Base-by-base conservation (phyloP, 2,329 filamentous ascomycete species). In the Basipetospora chlamydospora region DNA sequence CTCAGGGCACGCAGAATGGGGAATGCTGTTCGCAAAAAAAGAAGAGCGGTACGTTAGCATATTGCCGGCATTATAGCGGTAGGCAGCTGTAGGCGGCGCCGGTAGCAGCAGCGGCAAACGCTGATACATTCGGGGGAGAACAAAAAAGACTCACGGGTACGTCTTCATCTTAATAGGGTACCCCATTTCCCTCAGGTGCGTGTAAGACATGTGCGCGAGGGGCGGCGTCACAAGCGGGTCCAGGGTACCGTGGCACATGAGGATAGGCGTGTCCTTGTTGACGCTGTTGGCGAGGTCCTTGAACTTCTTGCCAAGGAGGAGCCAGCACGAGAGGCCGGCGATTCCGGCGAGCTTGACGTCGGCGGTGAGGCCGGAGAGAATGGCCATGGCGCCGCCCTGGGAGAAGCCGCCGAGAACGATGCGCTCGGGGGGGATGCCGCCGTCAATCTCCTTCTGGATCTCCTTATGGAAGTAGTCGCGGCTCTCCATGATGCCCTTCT, bases 381-480 rank as follows among this genome's bases (percentile, higher is more conserved):
- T 58, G 15, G 84, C 75, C 67, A 95, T 85, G 39, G 86, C 86
- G 36, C 84, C 88, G 41, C 88, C 88, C 58, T 96, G 75, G 17
- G 76, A 82, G 64, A 88, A 90, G 28, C 83, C 82, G 23, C 83
- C 88, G 6, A 96, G 60, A 13, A 96, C 73, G 49, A 98, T 86
- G 37, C 87, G 80, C 40, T 82, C 74, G 0, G 84, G 66, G 1
- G 83, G 73, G 46, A 95, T 90, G 41, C 86, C 86, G 38, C 77
- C 70, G 38, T 80, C 73, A 38, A 93, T 74, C 59, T 95, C 85
- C 42, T 74, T 63, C 50, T 84, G 74, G 56, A 96, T 82, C 36
- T 96, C 70, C 26, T 61, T 60, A 58, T 86, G 78, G 56, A 96
- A 74, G 59, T 86, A 85, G 28, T 74, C 71, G 47, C 77, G 73